Evolutionary conservation across 441 rosid genomes (phyloP).

Genomic region (Sinapis alba): DNA sequence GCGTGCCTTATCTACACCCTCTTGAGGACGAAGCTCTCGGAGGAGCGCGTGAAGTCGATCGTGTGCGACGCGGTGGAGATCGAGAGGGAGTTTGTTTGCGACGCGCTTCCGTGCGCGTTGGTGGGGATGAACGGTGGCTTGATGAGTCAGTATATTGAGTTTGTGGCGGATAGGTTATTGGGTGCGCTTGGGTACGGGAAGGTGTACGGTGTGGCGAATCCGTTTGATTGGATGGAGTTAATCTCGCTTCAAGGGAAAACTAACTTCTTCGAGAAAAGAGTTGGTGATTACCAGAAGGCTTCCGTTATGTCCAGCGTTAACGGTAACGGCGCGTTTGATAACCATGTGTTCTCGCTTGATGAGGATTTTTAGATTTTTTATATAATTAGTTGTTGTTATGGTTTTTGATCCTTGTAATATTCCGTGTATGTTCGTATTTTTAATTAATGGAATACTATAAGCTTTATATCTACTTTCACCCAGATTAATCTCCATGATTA

Average conservation of each 20-base stretch:
- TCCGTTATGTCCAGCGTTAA: slow-evolving; percentile 61
- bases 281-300: slow-evolving; percentile 72
- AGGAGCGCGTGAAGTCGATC: slow-evolving; percentile 50
- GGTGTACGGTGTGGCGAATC: slow-evolving; percentile 51
- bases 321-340: slow-evolving; percentile 44
- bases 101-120: slow-evolving; percentile 68
- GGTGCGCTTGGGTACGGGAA: slow-evolving; percentile 60
- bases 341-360: slow-evolving; percentile 60
- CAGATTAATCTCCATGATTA: not conserved
- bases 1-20: slow-evolving; percentile 48
- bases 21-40: slow-evolving; percentile 42
- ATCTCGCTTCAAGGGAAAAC: slow-evolving; percentile 73
- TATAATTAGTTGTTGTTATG: not conserved
- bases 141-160: slow-evolving; percentile 75
- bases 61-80: slow-evolving; percentile 65
- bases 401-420: slow-evolving; percentile 3
- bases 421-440: not conserved
- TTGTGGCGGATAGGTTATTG: slow-evolving; percentile 66
- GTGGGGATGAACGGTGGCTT: slow-evolving; percentile 64
- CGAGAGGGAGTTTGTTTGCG: slow-evolving; percentile 71
- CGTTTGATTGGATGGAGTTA: slow-evolving; percentile 81
- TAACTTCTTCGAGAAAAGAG: slow-evolving; percentile 70
- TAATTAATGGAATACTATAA: not conserved
- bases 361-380: slow-evolving; percentile 52
- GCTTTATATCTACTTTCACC: not conserved